Evolutionary conservation across 1,284 basidiomycete species (phyloP), one percentile per base, ranked within the genome.

Genomic region (Ceratobasidium sp.): DNA sequence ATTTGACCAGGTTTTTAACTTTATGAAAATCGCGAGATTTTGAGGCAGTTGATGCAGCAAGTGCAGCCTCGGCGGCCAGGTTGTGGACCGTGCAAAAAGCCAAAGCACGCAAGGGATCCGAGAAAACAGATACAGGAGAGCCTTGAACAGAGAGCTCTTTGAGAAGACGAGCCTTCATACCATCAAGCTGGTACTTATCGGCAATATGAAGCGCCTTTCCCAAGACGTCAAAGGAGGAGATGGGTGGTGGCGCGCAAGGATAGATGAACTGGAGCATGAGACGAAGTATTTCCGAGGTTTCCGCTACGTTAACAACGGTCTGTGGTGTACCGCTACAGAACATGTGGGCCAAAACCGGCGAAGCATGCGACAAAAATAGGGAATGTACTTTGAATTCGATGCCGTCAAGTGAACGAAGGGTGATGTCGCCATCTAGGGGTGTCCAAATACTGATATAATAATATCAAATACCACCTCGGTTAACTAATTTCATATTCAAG

Each of bases 371-470:
- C n/a, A 80, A 53, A 0, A 80, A 18, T 28, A 44, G 20, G 13
- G 70, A 66, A n/a, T 75, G 69, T n/a, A 69, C 77, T 26, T 70
- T 68, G 55, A 73, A 80, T 20, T 78, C 49, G 18, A 75, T 40
- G 18, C 71, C 77, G 28, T 78, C 79, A 10, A 68, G 51, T 3
- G 77, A 77, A 6, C 68, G 77, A 23, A 80, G 77, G 20, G 67
- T 70, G n/a, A 76, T 28, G 44, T 80, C 79, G 39, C 76, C 76
- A 26, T 40, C 61, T 60, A 60, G 56, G 56, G 56, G n/a, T 60
- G 56, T 60, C 56, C 4, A 60, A 33, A 60, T 60, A 60, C 23
- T 26, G 23, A 60, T 60, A 60, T 26, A 12, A 60, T 60, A 60
- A 33, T 60, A 60, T 60, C 56, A 60, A 60, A 60, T 60, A 20